Evolutionary conservation across 129 eudicot species (phyloP), one percentile per base, ranked within the genome.

Genomic region (Flaveria trinervia): DNA sequence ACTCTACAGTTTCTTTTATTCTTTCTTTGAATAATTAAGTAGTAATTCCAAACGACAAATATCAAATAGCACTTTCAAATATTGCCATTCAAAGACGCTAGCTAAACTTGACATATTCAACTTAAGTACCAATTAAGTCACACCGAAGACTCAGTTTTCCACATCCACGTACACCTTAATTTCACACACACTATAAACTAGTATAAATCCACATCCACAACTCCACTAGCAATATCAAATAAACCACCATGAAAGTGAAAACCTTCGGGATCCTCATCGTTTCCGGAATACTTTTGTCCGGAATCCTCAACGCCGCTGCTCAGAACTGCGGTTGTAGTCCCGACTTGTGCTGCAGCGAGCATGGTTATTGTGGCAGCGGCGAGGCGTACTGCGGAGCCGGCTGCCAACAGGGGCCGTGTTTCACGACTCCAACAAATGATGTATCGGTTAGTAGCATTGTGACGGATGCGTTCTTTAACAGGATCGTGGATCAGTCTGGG

Each of bases 391-490:
- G 84, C 45, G 84, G 84, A 17, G 57, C 76, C 14, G 84, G 80
- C 43, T 80, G 80, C 65, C 84, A 65, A 65, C 71, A 68, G 55
- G 84, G 84, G 65, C 84, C 76, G 13, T 80, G 84, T 33, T 73
- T 43, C 51, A 62, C 84, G 5, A 67, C 85, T 4, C 56, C 85
- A 6, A 56, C 79, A 15, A 80, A 65, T 45, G 25, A 79, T 12
- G 78, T 62, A 0, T 62, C 73, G 3, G 84, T 84, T 39, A 50
- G 68, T 3, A 77, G 81, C 67, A 84, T 81, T 15, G 85, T 84
- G 26, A 85, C 88, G 0, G 83, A 77, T 36, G 75, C 48, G 2
- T 85, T 85, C 57, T 85, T 85, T 30, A 74, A 85, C 20, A 78
- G 83, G 15, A 85, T 85, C 14, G 52, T 45, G 22, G 74, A 36